Conservation (phyloP, 352 stramenopile species). For the Globisporangium acanthophoron region DNA sequence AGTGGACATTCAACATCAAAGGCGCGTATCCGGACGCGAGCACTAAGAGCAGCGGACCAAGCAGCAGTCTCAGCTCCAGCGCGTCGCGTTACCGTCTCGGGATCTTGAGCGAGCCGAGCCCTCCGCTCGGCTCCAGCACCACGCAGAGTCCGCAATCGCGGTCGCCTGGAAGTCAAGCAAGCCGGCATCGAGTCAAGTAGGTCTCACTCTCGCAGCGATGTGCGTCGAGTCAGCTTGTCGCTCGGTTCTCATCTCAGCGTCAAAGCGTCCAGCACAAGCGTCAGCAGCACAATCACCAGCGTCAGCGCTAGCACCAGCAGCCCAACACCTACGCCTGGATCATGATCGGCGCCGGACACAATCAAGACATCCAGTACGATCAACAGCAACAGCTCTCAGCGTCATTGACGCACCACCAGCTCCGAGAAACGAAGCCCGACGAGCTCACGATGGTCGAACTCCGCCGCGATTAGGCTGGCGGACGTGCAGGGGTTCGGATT, state of each 20-base stretch:
- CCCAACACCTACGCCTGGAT: too few relatives aligned
- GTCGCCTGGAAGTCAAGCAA: neutral
- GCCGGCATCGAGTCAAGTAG: neutral
- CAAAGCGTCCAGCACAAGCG: too few relatives aligned
- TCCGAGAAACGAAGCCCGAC: too few relatives aligned
- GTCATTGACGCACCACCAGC: too few relatives aligned
- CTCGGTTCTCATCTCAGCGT: neutral
- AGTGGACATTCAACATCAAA: conserved; percentile 92
- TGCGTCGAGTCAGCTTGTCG: neutral
- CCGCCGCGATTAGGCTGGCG: too few relatives aligned
- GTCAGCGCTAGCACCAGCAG: neutral
- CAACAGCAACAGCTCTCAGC: too few relatives aligned
- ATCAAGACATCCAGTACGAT: too few relatives aligned
- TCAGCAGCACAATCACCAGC: conserved; percentile 1
- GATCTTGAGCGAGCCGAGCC: conserved; percentile 13
- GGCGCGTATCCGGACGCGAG: conserved; percentile 72
- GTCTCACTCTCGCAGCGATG: neutral
- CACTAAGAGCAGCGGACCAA: conserved; percentile 27
- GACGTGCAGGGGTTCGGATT: too few relatives aligned
- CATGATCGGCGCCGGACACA: too few relatives aligned
- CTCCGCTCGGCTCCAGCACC: neutral
- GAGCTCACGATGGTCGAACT: too few relatives aligned
- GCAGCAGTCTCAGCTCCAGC: conserved; percentile 43
- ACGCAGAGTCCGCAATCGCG: neutral
- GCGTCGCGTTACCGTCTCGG: conserved; percentile 33